Percentiles rank a stretch among this genome's conserved stretches.
These are phyloP conservation scores for Aquilaria yunnanensis DNA, from an alignment of 345 rosid species.

Conservation along the genomic window DNA sequence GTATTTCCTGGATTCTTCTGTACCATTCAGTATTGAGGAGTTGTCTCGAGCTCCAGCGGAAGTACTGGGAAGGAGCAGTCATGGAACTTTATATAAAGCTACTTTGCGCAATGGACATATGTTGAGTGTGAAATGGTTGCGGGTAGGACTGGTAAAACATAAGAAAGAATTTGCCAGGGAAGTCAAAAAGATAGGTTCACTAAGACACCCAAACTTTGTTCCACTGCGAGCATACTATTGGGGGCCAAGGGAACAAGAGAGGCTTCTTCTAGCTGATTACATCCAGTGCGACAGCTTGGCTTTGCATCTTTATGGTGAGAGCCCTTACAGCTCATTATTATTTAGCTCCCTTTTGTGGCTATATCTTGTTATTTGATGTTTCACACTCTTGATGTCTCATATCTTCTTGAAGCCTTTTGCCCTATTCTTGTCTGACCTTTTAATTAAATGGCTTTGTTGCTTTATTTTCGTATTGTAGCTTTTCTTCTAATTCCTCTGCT, in stretches of 20 bases:
- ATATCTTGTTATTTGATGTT: not conserved
- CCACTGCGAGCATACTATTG: constrained; percentile 87
- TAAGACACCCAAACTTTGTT: constrained; percentile 68
- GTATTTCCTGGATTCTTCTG: constrained; percentile 67
- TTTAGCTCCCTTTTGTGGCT: not conserved
- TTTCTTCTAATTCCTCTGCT: not conserved
- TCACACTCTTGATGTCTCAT: not conserved
- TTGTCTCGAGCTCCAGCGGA: constrained; percentile 97
- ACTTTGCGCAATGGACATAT: constrained; percentile 73
- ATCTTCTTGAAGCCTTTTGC: no score
- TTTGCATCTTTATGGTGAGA: constrained; percentile 85
- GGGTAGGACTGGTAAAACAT: constrained; percentile 85
- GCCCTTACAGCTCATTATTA: not conserved
- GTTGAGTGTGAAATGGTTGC: constrained; percentile 93
- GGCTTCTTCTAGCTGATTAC: constrained; percentile 86
- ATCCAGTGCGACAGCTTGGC: constrained; percentile 89
- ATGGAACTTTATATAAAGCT: constrained; percentile 90
- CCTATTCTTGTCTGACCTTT: not conserved
- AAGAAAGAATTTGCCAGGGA: constrained; percentile 91
- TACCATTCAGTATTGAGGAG: constrained; percentile 82
- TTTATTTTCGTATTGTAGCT: not conserved
- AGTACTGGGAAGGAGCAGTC: constrained; percentile 98
- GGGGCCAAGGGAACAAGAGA: constrained; percentile 95
- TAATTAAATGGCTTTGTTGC: not conserved
- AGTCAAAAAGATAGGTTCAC: constrained; percentile 72